Base-by-base conservation (phyloP, 2,329 filamentous ascomycete genomes). In the Reticulascus tulasneorum region DNA sequence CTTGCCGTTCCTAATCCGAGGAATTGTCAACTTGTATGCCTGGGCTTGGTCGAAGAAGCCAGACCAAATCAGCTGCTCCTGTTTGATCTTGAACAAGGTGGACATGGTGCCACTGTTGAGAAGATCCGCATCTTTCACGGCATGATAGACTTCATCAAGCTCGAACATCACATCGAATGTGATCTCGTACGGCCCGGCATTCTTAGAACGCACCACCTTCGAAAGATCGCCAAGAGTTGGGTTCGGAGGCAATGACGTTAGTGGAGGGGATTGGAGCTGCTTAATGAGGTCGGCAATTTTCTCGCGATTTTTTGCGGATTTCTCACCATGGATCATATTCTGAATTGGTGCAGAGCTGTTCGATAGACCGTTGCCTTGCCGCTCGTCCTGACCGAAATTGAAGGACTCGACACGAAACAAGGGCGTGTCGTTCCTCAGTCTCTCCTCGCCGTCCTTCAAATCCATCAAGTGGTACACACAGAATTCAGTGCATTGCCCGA, bases 121-220 rank as follows among this genome's bases (percentile, higher is more conserved):
- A 0, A 68, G 13, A 13, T 56, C 53, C 0, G 63, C 52, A 0
- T 47, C 35, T 33, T 63, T 63, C 13, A 71, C 56, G 5, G 46
- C 38, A 2, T 50, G 18, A 37, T 65, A 74, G 0, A 50, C 47
- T 1, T 47, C 47, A 9, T 46, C 35, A 0, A 55, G 50, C 1
- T 50, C 50, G 46, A 76, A 76, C 34, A 76, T 67, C 23, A 71
- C 57, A 37, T 76, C 72, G 18, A 75, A 59, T 0, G 71, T 75
- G 19, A 75, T 56, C 42, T 75, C 69, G 39, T 61, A 76, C 0
- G 71, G 70, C 0, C 71, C 71, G 0, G 69, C 56, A 28, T 73
- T 75, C 47, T 75, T 77, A 11, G 66, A 69, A 1, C 71, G 60
- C 1, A 74, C 45, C 3, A 71, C 56, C 3, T 52, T 54, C 0